Percentiles rank a stretch among this genome's conserved stretches.
Conservation (phyloP, 768 basidiomycete genomes). For the Tylopilus subfusipes region DNA sequence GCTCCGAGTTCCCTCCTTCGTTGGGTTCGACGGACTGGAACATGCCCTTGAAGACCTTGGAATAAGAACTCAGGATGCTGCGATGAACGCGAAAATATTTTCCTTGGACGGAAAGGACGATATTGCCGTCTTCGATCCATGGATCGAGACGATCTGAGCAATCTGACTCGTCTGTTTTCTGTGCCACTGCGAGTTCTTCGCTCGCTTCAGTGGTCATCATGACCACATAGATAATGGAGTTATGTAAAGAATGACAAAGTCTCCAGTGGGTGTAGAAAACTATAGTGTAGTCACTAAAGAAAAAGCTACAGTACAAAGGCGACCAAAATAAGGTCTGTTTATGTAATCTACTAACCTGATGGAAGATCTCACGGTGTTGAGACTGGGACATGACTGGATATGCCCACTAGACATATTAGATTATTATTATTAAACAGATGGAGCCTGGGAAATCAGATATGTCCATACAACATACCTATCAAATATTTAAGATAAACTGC, state of each 20-base stretch:
- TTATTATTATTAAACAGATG: too few relatives aligned
- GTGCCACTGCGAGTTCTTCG: background rate
- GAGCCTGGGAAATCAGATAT: too few relatives aligned
- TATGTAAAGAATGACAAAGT: background rate
- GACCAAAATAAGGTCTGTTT: too few relatives aligned
- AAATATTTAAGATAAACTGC: too few relatives aligned
- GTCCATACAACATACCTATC: too few relatives aligned
- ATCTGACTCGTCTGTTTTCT: background rate
- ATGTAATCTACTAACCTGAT: too few relatives aligned
- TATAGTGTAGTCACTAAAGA: too few relatives aligned
- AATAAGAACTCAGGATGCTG: conserved; percentile 23
- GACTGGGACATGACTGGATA: too few relatives aligned
- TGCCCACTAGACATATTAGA: too few relatives aligned
- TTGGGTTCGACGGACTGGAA: conserved; percentile 7
- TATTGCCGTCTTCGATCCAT: conserved; percentile 32
- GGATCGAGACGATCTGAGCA: conserved; percentile 10
- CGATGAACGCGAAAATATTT: conserved; percentile 34
- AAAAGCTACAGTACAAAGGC: too few relatives aligned
- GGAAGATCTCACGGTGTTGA: too few relatives aligned
- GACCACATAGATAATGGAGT: background rate
- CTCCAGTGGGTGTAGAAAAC: too few relatives aligned
- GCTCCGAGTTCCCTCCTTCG: background rate
- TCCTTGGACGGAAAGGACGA: conserved; percentile 24
- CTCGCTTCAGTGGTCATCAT: background rate
- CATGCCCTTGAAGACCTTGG: conserved; percentile 32